These are phyloP conservation scores for Bjerkandera adusta DNA, from an alignment of 1,284 basidiomycete genomes.

Conservation along the genomic window DNA sequence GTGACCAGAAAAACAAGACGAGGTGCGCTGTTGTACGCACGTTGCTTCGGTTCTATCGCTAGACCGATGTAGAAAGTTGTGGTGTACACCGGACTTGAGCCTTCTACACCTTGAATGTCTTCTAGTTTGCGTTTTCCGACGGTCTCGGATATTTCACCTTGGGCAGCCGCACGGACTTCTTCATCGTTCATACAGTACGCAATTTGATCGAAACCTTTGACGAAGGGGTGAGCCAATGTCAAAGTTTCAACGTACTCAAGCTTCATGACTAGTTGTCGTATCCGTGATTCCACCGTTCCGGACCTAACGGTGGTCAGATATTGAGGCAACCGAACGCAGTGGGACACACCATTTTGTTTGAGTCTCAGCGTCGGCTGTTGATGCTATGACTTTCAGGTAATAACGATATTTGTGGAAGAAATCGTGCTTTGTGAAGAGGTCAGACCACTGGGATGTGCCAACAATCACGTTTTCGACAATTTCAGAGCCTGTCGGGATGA, in stretches of 20 bases:
- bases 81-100: constrained; percentile 80
- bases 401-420: constrained; percentile 98
- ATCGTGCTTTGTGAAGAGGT: constrained; percentile 91
- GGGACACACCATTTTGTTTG: constrained; percentile 95
- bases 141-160: constrained; percentile 79
- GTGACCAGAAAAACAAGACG: constrained; percentile 9
- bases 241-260: constrained; percentile 94
- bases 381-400: constrained; percentile 98
- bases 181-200: constrained; percentile 84
- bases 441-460: constrained; percentile 85
- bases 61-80: constrained; percentile 98
- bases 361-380: constrained; percentile 77
- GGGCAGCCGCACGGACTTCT: constrained; percentile 87
- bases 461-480: constrained; percentile 92
- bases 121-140: constrained; percentile 75
- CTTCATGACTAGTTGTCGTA: constrained; percentile 96
- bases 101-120: constrained; percentile 79
- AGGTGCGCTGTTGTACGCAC: constrained; percentile 46
- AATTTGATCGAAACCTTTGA: constrained; percentile 91
- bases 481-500: constrained; percentile 64
- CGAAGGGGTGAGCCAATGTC: constrained; percentile 91
- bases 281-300: constrained; percentile 87
- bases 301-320: constrained; percentile 21
- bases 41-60: constrained; percentile 86
- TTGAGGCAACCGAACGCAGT: constrained; percentile 2